A percentile compares a stretch with the other conserved stretches of the same genome.
Conservation (phyloP, 1,139 yeast species). For the Diutina sp. region DNA sequence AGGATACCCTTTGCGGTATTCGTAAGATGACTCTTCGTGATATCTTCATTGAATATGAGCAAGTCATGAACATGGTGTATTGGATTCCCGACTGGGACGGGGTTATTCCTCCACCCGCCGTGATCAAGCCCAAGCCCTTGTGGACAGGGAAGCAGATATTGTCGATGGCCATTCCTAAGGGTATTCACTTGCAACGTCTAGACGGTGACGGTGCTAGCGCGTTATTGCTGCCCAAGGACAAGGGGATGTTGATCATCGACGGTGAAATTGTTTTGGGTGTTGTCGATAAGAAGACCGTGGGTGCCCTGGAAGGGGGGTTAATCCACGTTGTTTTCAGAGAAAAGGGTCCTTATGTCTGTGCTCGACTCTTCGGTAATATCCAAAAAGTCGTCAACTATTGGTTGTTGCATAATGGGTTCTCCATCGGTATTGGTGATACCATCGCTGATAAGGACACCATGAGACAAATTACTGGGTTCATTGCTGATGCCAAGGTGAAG, state of each 20-base stretch:
- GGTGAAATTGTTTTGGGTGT: conserved; percentile 96
- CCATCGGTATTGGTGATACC: conserved; percentile 99
- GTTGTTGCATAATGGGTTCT: conserved; percentile 93
- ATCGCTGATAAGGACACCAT: conserved; percentile 96
- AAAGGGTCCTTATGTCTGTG: conserved; percentile 86
- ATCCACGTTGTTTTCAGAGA: conserved; percentile 96
- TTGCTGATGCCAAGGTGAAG: conserved; percentile 82
- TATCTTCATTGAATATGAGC: conserved; percentile 77
- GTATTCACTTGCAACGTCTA: conserved; percentile 85
- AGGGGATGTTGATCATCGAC: conserved; percentile 84
- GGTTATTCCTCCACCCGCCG: conserved; percentile 93
- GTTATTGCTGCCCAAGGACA: conserved; percentile 73
- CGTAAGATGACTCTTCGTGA: conserved; percentile 93
- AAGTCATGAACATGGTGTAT: conserved; percentile 89
- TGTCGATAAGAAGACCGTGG: conserved; percentile 95
- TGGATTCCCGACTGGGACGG: conserved; percentile 99
- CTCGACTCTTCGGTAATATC: conserved; percentile 80
- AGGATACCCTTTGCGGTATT: conserved; percentile 94
- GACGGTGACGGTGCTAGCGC: conserved; percentile 66
- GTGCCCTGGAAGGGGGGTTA: conserved; percentile 96
- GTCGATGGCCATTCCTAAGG: conserved; percentile 89
- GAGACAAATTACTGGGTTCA: conserved; percentile 85
- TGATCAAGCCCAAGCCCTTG: conserved; percentile 85
- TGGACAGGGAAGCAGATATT: conserved; percentile 97
- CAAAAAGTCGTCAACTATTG: conserved; percentile 95